Evolutionary conservation across 2,329 filamentous ascomycete genomes (phyloP).

Genomic region (Aspergillus persii): DNA sequence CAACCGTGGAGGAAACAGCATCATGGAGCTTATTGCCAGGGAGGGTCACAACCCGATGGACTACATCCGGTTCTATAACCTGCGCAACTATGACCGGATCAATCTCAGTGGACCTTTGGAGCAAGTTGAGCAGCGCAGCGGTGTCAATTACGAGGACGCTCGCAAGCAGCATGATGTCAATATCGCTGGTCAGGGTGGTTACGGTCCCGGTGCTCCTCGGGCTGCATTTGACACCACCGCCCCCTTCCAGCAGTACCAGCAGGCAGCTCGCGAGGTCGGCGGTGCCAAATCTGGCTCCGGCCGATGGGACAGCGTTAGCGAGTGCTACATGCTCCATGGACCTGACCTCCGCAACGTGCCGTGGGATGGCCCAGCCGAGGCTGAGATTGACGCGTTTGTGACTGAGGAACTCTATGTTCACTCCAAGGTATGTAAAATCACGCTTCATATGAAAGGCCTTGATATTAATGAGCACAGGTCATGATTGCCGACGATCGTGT

Average conservation of each 20-base stretch:
- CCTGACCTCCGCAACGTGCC: constrained; percentile 65
- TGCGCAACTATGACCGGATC: constrained; percentile 88
- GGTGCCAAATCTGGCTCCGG: constrained; percentile 46
- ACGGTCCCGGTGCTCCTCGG: constrained; percentile 34
- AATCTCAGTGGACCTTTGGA: constrained; percentile 51
- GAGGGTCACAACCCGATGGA: constrained; percentile 76
- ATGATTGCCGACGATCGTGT: constrained; percentile 84
- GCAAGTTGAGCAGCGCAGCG: constrained; percentile 41
- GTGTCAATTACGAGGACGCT: constrained; percentile 46
- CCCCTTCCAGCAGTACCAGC: constrained; percentile 69
- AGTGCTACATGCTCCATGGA: constrained; percentile 80
- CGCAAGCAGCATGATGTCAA: constrained; percentile 45
- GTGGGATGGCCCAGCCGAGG: constrained; percentile 54
- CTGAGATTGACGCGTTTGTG: constrained; percentile 62
- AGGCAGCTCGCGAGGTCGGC: constrained; percentile 58
- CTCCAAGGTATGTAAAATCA: constrained; percentile 42
- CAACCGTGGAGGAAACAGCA: constrained; percentile 85
- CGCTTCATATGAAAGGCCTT: neutral
- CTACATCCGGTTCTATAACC: constrained; percentile 91
- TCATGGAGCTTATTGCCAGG: constrained; percentile 73
- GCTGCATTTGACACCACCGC: constrained; percentile 40
- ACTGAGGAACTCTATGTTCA: constrained; percentile 64
- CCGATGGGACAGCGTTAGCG: constrained; percentile 72
- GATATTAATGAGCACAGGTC: constrained; percentile 36
- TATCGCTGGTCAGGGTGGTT: constrained; percentile 45